A percentile compares a stretch with the other conserved stretches of the same genome.
Evolutionary conservation across 1,284 basidiomycete genomes (phyloP).

Genomic region (Singerocomus inundabilis): DNA sequence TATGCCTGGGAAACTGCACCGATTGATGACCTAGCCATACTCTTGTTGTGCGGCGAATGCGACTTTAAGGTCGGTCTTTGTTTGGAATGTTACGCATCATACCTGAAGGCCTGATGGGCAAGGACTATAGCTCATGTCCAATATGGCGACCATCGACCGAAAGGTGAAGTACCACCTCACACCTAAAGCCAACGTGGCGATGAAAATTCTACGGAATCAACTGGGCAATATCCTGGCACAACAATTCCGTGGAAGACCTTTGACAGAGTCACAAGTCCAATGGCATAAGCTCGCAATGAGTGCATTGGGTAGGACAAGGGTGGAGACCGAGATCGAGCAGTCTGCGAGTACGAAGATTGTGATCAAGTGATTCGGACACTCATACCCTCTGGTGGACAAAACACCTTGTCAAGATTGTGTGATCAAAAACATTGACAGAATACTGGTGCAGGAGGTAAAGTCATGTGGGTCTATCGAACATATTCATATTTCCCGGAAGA

Average conservation of each 20-base stretch:
- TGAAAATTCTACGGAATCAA: conserved; percentile 77
- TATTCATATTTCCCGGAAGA: conserved; percentile 6
- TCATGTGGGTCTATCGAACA: background rate
- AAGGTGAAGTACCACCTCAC: conserved; percentile 76
- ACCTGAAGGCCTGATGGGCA: conserved; percentile 11
- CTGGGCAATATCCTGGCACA: conserved; percentile 63
- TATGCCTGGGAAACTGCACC: conserved; percentile 98
- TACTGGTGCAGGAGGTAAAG: background rate
- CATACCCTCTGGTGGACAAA: background rate
- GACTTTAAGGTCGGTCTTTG: conserved; percentile 75
- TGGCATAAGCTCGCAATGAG: conserved; percentile 75
- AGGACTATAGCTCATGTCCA: conserved; percentile 60
- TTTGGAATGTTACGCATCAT: background rate
- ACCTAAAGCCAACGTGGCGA: conserved; percentile 74
- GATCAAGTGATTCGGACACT: conserved; percentile 14
- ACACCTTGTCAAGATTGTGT: background rate
- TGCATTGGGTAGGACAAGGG: conserved; percentile 52
- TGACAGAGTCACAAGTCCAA: conserved; percentile 56
- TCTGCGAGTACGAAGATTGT: conserved; percentile 9
- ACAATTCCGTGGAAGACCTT: conserved; percentile 60
- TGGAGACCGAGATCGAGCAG: conserved; percentile 25
- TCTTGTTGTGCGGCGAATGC: conserved; percentile 88
- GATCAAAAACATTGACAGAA: background rate
- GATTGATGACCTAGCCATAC: conserved; percentile 80
- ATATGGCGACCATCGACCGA: conserved; percentile 78